Conservation (phyloP, 2,329 filamentous ascomycete species). For the Westerdykella aurantiaca region DNA sequence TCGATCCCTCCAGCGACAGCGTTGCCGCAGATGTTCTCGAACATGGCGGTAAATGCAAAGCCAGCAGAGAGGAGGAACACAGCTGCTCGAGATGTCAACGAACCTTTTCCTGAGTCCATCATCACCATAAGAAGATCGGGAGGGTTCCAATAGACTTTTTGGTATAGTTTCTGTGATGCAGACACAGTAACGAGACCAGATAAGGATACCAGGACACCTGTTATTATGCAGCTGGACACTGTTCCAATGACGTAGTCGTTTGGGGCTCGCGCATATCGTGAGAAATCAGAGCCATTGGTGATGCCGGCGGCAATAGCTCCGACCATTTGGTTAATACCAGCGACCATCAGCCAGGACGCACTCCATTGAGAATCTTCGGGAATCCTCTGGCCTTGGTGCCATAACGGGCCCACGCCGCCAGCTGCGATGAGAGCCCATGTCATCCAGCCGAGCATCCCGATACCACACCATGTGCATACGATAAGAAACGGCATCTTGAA, state of each 20-base stretch:
- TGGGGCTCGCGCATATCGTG: constrained; percentile 37
- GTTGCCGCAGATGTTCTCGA: constrained; percentile 39
- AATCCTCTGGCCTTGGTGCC: constrained; percentile 35
- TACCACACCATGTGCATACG: constrained; percentile 40
- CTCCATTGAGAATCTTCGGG: constrained; percentile 35
- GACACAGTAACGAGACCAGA: constrained; percentile 41
- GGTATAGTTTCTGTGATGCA: constrained; percentile 35
- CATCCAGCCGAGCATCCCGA: constrained; percentile 45
- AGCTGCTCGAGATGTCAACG: constrained; percentile 30
- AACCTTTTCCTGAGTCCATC: constrained; percentile 42
- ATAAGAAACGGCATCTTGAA: constrained; percentile 46
- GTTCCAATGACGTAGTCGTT: constrained; percentile 39
- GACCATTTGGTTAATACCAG: constrained; percentile 42
- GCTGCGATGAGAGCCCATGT: constrained; percentile 45
- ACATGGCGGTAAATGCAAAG: constrained; percentile 36
- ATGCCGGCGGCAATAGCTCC: constrained; percentile 40
- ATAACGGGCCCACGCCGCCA: constrained; percentile 42
- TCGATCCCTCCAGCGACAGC: constrained; percentile 33
- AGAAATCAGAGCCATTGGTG: constrained; percentile 43
- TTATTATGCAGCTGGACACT: constrained; percentile 37
- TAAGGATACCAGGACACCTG: constrained; percentile 40
- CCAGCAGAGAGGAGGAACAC: constrained; percentile 35
- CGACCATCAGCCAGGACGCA: constrained; percentile 43
- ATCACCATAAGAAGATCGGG: constrained; percentile 43
- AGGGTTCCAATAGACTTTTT: constrained; percentile 39